Evolutionary conservation across 2,329 filamentous ascomycete genomes (phyloP).

Genomic region (Macrophomina tecta): DNA sequence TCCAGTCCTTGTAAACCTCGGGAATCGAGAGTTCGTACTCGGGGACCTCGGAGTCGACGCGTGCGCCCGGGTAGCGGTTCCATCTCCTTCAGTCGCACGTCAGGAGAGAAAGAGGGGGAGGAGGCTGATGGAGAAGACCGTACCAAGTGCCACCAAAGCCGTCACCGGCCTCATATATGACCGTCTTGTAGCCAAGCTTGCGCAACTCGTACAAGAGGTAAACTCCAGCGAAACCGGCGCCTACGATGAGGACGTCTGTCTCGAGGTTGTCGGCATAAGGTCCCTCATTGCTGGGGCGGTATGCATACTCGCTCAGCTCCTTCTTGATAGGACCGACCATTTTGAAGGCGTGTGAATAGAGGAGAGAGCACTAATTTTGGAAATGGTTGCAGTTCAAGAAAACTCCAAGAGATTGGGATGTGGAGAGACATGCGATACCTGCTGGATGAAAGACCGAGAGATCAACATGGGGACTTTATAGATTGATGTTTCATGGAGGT

Average conservation of each 20-base stretch:
- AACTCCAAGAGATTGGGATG: neutral
- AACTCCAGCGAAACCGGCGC: conserved; percentile 51
- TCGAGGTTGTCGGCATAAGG: conserved; percentile 44
- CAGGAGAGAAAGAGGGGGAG: neutral
- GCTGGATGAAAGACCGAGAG: neutral
- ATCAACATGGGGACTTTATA: neutral
- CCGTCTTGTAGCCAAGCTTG: conserved; percentile 46
- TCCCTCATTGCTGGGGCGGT: conserved; percentile 8
- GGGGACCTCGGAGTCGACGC: conserved; percentile 54
- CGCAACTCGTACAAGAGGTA: conserved; percentile 51
- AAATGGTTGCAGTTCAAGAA: neutral
- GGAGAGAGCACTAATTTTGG: neutral
- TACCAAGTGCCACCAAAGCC: conserved; percentile 50
- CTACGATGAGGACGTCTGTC: conserved; percentile 46
- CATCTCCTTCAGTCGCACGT: conserved; percentile 36
- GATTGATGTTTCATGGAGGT: neutral
- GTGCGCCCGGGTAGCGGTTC: conserved; percentile 53
- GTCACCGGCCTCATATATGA: conserved; percentile 48
- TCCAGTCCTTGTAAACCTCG: conserved; percentile 58
- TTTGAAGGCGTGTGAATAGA: neutral
- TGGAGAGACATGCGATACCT: neutral
- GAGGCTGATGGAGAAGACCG: neutral
- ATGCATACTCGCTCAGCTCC: conserved; percentile 20
- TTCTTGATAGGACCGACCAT: conserved; percentile 24
- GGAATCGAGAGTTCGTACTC: conserved; percentile 57